phyloP scores from a whole-genome alignment of 164 flowering plant genomes.

The Vitis labrusca region DNA sequence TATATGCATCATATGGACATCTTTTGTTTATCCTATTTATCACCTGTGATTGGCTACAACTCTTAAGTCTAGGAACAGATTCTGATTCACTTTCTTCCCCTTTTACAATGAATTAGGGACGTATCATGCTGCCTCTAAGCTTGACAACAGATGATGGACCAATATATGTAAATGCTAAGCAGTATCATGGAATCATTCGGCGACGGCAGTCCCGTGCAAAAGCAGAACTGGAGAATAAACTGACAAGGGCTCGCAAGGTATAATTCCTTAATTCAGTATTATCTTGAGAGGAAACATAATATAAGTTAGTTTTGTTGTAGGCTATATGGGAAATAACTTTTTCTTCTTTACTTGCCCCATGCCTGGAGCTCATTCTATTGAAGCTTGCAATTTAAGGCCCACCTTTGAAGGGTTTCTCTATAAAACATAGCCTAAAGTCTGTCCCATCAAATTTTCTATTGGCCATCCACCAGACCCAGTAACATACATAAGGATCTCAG shows the following conservation, averaged over 20 bases:
- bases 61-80: not conserved
- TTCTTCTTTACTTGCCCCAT: not conserved
- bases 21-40: no score
- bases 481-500: not conserved
- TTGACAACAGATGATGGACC: constrained; percentile 62
- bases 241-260: constrained; percentile 64
- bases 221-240: constrained; percentile 57
- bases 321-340: not conserved
- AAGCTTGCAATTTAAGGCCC: not conserved
- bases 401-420: no score
- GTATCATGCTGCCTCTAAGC: constrained; percentile 70
- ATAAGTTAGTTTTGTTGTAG: not conserved
- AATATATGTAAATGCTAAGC: constrained; percentile 86
- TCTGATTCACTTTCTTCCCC: not conserved
- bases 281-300: not conserved
- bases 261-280: constrained; percentile 1
- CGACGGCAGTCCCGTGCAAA: constrained; percentile 83
- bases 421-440: no score
- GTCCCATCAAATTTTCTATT: no score
- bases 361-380: no score
- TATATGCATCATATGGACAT: no score
- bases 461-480: no score
- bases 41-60: no score
- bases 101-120: constrained; percentile 41
- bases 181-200: constrained; percentile 81